Conservation (phyloP, 257 asterid species). For the Paraleonurus japonicus region DNA sequence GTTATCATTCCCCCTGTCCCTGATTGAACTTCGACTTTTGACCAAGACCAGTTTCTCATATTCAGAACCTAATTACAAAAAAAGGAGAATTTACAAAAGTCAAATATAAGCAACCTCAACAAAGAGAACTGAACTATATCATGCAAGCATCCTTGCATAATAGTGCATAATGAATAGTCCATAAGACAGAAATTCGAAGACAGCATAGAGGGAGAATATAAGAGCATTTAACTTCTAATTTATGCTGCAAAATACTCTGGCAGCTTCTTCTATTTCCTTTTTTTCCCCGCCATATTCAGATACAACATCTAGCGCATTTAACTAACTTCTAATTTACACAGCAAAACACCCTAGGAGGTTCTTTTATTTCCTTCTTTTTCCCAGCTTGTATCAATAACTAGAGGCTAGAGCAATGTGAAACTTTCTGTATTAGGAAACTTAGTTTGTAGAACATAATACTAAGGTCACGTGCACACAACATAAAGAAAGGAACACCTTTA, state of each 20-base stretch:
- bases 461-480: background rate
- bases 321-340: background rate
- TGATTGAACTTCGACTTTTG: slow-evolving; percentile 66
- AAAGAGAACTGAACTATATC: slow-evolving; percentile 18
- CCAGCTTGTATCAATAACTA: slow-evolving; percentile 2
- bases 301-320: slow-evolving; percentile 13
- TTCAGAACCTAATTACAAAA: slow-evolving; percentile 57
- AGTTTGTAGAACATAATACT: slow-evolving; percentile 22
- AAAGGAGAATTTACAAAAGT: slow-evolving; percentile 16
- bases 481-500: slow-evolving; percentile 17
- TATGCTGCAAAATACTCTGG: background rate
- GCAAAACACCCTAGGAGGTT: background rate
- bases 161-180: background rate
- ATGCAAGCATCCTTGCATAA: background rate
- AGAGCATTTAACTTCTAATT: slow-evolving; percentile 12
- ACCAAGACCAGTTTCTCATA: slow-evolving; percentile 90
- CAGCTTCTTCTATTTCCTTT: background rate
- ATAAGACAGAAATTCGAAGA: slow-evolving; percentile 10
- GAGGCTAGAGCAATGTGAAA: slow-evolving; percentile 1
- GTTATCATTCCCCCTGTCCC: slow-evolving; percentile 41
- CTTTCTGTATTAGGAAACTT: background rate
- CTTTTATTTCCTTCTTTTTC: background rate
- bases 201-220: background rate
- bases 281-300: background rate
- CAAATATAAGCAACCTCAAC: slow-evolving; percentile 19